Percentiles rank a stretch among this genome's conserved stretches.
phyloP scores from a whole-genome alignment of 2,329 filamentous ascomycete species.

The Malbranchea cinnamomea region DNA sequence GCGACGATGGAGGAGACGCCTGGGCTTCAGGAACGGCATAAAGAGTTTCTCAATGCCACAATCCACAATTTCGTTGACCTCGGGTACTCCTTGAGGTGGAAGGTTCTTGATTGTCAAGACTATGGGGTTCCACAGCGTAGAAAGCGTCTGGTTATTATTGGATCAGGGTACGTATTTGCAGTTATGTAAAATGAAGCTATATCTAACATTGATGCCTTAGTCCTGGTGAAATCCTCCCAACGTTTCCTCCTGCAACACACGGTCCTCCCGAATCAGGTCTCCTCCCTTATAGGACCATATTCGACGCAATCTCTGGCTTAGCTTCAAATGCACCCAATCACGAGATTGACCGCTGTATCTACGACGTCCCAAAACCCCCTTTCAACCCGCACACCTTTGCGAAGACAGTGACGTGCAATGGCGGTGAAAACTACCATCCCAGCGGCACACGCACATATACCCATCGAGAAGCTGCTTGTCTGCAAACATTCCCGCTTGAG shows the following conservation, averaged over 20 bases:
- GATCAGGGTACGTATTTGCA: constrained; percentile 31
- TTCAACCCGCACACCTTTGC: constrained; percentile 38
- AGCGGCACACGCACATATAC: constrained; percentile 49
- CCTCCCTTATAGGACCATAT: constrained; percentile 26
- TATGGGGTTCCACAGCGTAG: constrained; percentile 37
- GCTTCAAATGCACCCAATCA: constrained; percentile 28
- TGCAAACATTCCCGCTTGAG: constrained; percentile 53
- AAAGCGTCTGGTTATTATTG: constrained; percentile 37
- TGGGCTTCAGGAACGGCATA: constrained; percentile 44
- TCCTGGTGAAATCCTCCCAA: constrained; percentile 55
- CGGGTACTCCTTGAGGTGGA: constrained; percentile 59
- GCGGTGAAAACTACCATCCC: constrained; percentile 52
- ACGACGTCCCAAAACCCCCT: constrained; percentile 16
- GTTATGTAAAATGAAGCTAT: constrained; percentile 5
- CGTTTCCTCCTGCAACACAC: constrained; percentile 50
- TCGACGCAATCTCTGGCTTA: constrained; percentile 26
- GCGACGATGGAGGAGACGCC: constrained; percentile 69
- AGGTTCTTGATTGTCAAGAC: constrained; percentile 36
- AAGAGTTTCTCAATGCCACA: constrained; percentile 42
- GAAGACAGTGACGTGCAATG: constrained; percentile 47
- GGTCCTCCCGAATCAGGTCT: constrained; percentile 18
- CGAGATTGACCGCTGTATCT: constrained; percentile 18
- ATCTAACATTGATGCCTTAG: constrained; percentile 24
- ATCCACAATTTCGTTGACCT: constrained; percentile 48
- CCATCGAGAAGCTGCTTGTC: constrained; percentile 48